Conservation (phyloP, 2,329 filamentous ascomycete genomes). For the Cercospora nicotianae region DNA sequence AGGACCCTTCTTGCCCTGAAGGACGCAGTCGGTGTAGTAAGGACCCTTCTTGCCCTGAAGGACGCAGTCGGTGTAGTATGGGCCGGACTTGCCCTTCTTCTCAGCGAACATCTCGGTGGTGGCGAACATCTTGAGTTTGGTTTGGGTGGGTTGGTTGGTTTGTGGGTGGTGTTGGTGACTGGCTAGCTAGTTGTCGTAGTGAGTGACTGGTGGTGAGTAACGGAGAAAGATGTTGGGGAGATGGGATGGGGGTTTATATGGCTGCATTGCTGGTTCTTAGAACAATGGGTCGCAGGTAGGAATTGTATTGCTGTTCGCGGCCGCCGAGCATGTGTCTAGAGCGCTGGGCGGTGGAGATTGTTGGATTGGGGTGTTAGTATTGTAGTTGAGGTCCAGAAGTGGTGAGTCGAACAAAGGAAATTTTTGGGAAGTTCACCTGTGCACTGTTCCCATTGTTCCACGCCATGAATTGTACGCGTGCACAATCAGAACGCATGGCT, state of each 20-base stretch:
- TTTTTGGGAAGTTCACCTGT: not conserved
- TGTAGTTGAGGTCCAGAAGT: not conserved
- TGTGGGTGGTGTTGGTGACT: not conserved
- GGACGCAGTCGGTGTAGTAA: not conserved
- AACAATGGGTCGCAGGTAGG: not conserved
- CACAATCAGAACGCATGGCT: not conserved
- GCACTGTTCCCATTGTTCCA: not conserved
- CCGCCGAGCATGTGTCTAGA: not conserved
- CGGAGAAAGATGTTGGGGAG: no score
- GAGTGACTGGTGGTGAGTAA: slow-evolving; percentile 2
- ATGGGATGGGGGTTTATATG: not conserved
- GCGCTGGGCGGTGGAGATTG: not conserved
- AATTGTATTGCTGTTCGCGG: not conserved
- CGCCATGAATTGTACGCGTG: not conserved
- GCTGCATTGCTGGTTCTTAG: not conserved
- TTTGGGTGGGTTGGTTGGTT: not conserved
- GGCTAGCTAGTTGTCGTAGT: not conserved
- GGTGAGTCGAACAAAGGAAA: not conserved
- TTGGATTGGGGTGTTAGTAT: not conserved
- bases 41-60: not conserved
- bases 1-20: not conserved
- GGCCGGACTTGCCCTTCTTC: not conserved
- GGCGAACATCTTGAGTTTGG: not conserved
- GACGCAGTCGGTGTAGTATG: not conserved
- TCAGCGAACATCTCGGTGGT: not conserved